These are phyloP conservation scores for Cupressus sempervirens DNA, from an alignment of 75 land plant genomes.

Conservation along the genomic window DNA sequence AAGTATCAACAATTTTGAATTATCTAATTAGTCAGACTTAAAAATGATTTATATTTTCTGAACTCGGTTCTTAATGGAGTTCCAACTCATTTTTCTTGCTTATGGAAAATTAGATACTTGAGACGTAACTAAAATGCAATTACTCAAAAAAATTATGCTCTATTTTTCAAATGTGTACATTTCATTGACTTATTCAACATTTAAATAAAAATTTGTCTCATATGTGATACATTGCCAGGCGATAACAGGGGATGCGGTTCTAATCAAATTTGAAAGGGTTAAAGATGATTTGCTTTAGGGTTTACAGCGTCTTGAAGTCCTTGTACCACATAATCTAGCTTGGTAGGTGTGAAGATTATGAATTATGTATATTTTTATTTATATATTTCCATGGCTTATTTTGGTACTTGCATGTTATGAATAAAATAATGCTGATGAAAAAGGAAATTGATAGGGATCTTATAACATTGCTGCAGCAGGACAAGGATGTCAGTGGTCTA, in stretches of 20 bases:
- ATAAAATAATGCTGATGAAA: neutral
- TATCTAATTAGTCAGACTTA: neutral
- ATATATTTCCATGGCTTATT: neutral
- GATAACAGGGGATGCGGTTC: slow-evolving; percentile 79
- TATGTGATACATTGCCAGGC: slow-evolving; percentile 43
- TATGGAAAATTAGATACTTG: neutral
- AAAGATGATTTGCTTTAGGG: slow-evolving; percentile 56
- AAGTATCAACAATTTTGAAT: slow-evolving; percentile 11
- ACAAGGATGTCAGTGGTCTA: slow-evolving; percentile 35
- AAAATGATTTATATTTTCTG: neutral
- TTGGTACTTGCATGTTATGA: neutral
- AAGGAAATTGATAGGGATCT: slow-evolving; percentile 76
- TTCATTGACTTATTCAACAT: neutral
- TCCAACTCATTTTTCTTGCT: neutral
- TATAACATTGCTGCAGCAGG: slow-evolving; percentile 67
- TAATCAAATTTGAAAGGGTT: slow-evolving; percentile 67
- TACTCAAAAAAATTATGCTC: neutral
- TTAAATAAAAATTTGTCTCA: neutral
- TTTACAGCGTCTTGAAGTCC: slow-evolving; percentile 65
- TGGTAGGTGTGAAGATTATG: slow-evolving; percentile 47
- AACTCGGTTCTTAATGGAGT: neutral
- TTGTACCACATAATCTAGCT: slow-evolving; percentile 63
- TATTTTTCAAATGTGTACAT: neutral
- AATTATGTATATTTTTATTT: neutral
- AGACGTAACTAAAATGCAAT: neutral